A percentile compares a stretch with the other conserved stretches of the same genome.
These are phyloP conservation scores for Cudoniella acicularis DNA, from an alignment of 495 filamentous ascomycete species.

Conservation along the genomic window DNA sequence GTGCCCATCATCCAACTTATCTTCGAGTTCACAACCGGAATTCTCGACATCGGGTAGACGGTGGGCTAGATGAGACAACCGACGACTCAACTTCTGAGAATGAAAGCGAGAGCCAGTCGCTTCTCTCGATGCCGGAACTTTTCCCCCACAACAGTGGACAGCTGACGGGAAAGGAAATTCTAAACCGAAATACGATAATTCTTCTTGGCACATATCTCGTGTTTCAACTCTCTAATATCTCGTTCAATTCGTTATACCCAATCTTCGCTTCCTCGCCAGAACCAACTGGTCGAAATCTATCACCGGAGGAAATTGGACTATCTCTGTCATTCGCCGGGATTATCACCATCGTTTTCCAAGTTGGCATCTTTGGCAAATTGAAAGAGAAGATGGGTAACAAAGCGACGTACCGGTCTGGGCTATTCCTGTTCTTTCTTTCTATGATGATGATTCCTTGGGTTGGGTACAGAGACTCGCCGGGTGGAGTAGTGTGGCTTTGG, in stretches of 20 bases:
- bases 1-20: constrained; percentile 55
- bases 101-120: constrained; percentile 23
- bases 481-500: constrained; percentile 63
- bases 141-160: constrained; percentile 32
- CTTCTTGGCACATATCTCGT: constrained; percentile 44
- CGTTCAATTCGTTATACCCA: constrained; percentile 34
- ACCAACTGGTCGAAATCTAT: constrained; percentile 72
- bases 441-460: constrained; percentile 89
- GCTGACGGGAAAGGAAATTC: constrained; percentile 47
- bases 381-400: constrained; percentile 82
- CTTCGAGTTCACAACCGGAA: constrained; percentile 30
- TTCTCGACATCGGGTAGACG: constrained; percentile 26
- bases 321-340: constrained; percentile 80
- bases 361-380: constrained; percentile 74
- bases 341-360: constrained; percentile 84
- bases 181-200: constrained; percentile 76
- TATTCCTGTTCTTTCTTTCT: constrained; percentile 78
- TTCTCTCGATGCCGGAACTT: constrained; percentile 22
- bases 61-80: constrained; percentile 32
- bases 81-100: constrained; percentile 26
- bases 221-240: constrained; percentile 28
- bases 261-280: constrained; percentile 75
- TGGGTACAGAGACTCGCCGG: constrained; percentile 61
- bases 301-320: constrained; percentile 77
- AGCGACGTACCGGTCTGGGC: constrained; percentile 69